Conservation (phyloP, 2,329 filamentous ascomycete genomes). For the Calonectria hongkongensis region DNA sequence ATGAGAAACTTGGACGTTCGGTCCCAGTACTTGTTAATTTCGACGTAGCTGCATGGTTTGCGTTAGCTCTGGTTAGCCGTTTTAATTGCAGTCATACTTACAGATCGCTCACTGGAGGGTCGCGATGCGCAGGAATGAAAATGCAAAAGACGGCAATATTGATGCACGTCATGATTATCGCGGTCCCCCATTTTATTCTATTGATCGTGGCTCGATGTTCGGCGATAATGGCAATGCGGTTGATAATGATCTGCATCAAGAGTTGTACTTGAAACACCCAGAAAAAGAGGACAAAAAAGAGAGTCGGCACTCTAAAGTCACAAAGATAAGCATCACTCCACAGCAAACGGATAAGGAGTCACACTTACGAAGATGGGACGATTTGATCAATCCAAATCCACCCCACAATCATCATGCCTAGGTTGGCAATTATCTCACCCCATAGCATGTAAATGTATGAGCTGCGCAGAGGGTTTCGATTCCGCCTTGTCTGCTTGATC, state of each 20-base stretch:
- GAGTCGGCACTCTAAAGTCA: slow-evolving; percentile 53
- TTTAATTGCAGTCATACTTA: slow-evolving; percentile 45
- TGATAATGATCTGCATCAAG: slow-evolving; percentile 74
- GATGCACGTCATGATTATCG: slow-evolving; percentile 66
- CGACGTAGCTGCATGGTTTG: slow-evolving; percentile 54
- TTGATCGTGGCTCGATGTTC: slow-evolving; percentile 62
- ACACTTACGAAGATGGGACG: slow-evolving; percentile 56
- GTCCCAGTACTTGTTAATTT: slow-evolving; percentile 72
- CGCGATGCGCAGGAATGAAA: slow-evolving; percentile 69
- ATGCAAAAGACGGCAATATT: slow-evolving; percentile 73
- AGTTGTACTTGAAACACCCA: slow-evolving; percentile 70
- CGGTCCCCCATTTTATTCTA: slow-evolving; percentile 68
- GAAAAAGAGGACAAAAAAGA: slow-evolving; percentile 62
- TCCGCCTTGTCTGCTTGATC: slow-evolving; percentile 63
- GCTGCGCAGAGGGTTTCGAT: slow-evolving; percentile 58
- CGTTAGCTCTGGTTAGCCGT: slow-evolving; percentile 1
- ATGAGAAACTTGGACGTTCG: slow-evolving; percentile 72
- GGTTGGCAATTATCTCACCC: slow-evolving; percentile 64
- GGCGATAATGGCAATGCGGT: slow-evolving; percentile 70
- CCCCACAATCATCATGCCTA: slow-evolving; percentile 61
- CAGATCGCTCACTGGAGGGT: slow-evolving; percentile 61
- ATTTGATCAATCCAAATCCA: slow-evolving; percentile 63
- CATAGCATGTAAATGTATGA: slow-evolving; percentile 68
- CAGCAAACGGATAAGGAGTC: too few species aligned
- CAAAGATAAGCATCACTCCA: background rate